These are phyloP conservation scores for Termitomyces bulborhizus DNA, from an alignment of 768 basidiomycete genomes.

Conservation along the genomic window DNA sequence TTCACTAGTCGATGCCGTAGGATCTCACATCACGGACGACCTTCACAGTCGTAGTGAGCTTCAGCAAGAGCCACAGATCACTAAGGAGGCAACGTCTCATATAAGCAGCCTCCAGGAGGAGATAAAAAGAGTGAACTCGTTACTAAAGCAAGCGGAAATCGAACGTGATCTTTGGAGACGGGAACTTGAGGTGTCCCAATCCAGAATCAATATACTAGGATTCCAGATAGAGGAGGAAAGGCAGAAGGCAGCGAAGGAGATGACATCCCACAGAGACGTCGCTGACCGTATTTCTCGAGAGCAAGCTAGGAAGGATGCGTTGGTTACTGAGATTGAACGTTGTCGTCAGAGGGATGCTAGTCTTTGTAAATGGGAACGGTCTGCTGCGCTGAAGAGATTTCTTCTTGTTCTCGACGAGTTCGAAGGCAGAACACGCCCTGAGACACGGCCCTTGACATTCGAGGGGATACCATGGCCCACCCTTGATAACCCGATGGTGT, in stretches of 20 bases:
- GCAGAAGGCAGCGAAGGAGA: neutral
- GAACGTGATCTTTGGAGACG: neutral
- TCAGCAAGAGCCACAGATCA: neutral
- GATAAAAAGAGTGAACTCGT: neutral
- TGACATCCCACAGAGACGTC: neutral
- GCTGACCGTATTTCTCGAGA: neutral
- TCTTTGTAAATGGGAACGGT: slow-evolving; percentile 1
- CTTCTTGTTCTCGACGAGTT: slow-evolving; percentile 6
- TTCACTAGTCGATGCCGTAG: neutral
- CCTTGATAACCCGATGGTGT: neutral
- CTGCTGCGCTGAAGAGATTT: slow-evolving; percentile 4
- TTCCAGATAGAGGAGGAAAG: neutral
- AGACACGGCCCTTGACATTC: slow-evolving; percentile 14
- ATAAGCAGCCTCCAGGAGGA: neutral
- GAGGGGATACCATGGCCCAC: slow-evolving; percentile 15
- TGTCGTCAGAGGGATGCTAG: slow-evolving; percentile 6
- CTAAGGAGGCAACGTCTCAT: neutral
- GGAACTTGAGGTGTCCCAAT: neutral
- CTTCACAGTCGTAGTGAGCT: too few species aligned
- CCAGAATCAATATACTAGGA: neutral
- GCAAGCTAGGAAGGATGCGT: neutral
- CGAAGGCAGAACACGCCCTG: slow-evolving; percentile 15
- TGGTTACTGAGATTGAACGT: neutral
- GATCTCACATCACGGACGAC: neutral
- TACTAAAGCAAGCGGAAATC: neutral